Evolutionary conservation across 345 rosid genomes (phyloP).

Genomic region (Salix viminalis): DNA sequence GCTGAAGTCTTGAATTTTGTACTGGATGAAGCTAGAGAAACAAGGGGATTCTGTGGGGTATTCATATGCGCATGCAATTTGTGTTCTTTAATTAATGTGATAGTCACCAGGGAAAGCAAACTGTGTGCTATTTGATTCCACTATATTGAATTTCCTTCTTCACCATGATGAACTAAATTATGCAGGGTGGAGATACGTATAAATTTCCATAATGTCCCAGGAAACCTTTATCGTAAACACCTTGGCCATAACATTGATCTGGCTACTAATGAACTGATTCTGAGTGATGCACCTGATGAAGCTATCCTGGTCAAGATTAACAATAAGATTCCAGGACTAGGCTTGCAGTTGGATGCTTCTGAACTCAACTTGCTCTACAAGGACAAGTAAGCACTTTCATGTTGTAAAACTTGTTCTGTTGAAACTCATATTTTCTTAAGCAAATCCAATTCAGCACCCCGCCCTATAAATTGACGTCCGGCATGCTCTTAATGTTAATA

Average conservation of each 20-base stretch:
- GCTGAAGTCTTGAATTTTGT: neutral
- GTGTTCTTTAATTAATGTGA: neutral
- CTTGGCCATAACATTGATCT: constrained; percentile 46
- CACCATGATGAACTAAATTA: constrained; percentile 7
- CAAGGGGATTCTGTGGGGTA: neutral
- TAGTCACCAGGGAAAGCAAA: neutral
- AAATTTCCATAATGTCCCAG: constrained; percentile 62
- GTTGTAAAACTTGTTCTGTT: neutral
- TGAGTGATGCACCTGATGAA: constrained; percentile 60
- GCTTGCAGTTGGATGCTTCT: constrained; percentile 68
- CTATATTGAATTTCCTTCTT: neutral
- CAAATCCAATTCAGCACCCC: neutral
- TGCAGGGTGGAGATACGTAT: constrained; percentile 70
- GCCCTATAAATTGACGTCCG: too few species aligned
- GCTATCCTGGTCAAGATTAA: constrained; percentile 68
- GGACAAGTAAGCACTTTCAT: constrained; percentile 46
- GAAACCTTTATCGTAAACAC: constrained; percentile 57
- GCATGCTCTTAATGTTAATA: neutral
- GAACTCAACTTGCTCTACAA: constrained; percentile 71
- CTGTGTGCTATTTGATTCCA: neutral
- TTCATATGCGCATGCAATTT: neutral
- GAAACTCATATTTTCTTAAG: neutral
- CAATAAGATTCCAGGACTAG: constrained; percentile 70
- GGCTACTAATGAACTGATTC: constrained; percentile 62
- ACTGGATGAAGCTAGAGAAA: neutral